These are phyloP conservation scores for Psilocybe azurescens DNA, from an alignment of 768 basidiomycete genomes.

Conservation along the genomic window DNA sequence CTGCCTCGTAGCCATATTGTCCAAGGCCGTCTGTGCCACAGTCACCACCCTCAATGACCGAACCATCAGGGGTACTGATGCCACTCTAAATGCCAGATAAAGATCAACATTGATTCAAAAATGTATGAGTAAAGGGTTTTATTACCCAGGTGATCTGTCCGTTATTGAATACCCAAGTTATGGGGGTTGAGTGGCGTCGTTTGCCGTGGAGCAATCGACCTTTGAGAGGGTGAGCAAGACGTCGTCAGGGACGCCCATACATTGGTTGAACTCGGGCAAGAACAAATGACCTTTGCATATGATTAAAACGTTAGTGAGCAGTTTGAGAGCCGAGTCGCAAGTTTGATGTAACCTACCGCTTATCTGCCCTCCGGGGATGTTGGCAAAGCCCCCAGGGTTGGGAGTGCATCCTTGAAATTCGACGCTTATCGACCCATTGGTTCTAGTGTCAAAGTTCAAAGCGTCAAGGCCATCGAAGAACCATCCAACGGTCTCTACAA, in stretches of 20 bases:
- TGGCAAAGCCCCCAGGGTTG: constrained; percentile 8
- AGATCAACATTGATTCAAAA: not conserved
- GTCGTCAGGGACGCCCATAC: constrained; percentile 9
- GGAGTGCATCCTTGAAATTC: constrained; percentile 14
- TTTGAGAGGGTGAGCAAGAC: constrained; percentile 3
- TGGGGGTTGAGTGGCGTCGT: constrained; percentile 5
- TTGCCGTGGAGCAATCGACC: constrained; percentile 2
- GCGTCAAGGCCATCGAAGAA: constrained; percentile 10
- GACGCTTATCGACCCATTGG: constrained; percentile 1
- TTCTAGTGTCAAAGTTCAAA: constrained; percentile 8
- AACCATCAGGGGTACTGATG: constrained; percentile 3
- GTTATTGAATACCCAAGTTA: constrained; percentile 7
- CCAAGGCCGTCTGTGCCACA: constrained; percentile 11
- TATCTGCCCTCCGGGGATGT: constrained; percentile 7
- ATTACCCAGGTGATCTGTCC: constrained; percentile 6
- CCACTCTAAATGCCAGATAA: not conserved
- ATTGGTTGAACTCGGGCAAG: constrained; percentile 5
- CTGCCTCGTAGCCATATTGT: constrained; percentile 12
- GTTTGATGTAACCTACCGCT: not conserved
- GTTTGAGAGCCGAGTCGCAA: no score
- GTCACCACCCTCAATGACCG: constrained; percentile 10
- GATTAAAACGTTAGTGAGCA: no score
- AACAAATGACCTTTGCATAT: constrained; percentile 6
- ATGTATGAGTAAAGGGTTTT: not conserved
- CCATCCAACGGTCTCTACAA: constrained; percentile 8